Percentiles rank a stretch among this genome's conserved stretches.
Evolutionary conservation across 441 rosid species (phyloP).

Genomic region (Brassica balearica): DNA sequence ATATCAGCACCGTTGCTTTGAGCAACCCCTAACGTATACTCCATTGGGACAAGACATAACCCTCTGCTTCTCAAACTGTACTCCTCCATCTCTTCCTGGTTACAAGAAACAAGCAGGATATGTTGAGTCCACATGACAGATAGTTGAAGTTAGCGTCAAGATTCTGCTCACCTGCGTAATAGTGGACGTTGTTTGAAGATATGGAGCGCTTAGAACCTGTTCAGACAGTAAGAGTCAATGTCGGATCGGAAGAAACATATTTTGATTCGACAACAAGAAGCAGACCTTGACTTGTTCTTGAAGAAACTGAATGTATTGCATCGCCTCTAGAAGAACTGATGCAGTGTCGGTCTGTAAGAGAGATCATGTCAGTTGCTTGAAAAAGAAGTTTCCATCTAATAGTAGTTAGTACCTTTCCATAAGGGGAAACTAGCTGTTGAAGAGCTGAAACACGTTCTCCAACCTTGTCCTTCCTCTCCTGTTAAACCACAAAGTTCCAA

Average conservation of each 20-base stretch:
- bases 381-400: background rate
- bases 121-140: background rate
- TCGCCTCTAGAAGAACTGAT: slow-evolving; percentile 86
- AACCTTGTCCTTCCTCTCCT: slow-evolving; percentile 91
- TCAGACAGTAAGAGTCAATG: background rate
- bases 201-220: slow-evolving; percentile 94
- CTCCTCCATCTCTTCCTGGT: slow-evolving; percentile 58
- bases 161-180: slow-evolving; percentile 57
- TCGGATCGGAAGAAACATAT: background rate
- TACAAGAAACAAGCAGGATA: slow-evolving; percentile 19
- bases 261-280: background rate
- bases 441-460: slow-evolving; percentile 84
- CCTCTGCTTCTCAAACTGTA: slow-evolving; percentile 76
- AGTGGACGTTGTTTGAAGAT: slow-evolving; percentile 64
- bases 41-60: slow-evolving; percentile 77
- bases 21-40: slow-evolving; percentile 74
- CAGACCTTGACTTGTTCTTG: slow-evolving; percentile 96
- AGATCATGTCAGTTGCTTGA: slow-evolving; percentile 1
- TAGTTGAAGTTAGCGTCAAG: background rate
- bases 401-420: slow-evolving; percentile 83
- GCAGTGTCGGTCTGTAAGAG: slow-evolving; percentile 92
- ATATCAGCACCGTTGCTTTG: slow-evolving; percentile 93
- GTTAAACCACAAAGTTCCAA: slow-evolving; percentile 30
- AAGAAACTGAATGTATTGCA: slow-evolving; percentile 91
- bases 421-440: slow-evolving; percentile 97